phyloP scores from a whole-genome alignment of 441 rosid genomes.

The Arabidopsis lyrata region DNA sequence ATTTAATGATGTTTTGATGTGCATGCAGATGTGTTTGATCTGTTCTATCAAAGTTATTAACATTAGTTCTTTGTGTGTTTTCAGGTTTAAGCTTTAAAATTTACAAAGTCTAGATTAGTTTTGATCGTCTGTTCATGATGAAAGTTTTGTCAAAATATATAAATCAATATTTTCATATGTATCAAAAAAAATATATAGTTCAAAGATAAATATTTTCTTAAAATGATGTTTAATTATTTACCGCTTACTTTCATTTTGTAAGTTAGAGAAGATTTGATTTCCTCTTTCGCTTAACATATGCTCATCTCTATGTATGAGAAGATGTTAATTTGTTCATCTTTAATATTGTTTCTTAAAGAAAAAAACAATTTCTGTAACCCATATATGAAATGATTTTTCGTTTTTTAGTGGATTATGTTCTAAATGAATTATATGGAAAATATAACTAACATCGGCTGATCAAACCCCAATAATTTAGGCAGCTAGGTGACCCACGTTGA shows the following conservation, averaged over 20 bases:
- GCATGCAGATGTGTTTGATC: not conserved
- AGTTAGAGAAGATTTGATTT: too few species aligned
- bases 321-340: not conserved
- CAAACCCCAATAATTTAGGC: conserved; percentile 45
- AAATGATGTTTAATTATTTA: too few species aligned
- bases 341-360: not conserved
- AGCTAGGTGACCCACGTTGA: conserved; percentile 42
- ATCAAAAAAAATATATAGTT: too few species aligned
- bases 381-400: not conserved
- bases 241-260: too few species aligned
- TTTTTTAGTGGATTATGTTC: not conserved
- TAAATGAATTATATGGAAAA: not conserved
- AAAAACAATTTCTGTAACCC: not conserved
- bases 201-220: too few species aligned
- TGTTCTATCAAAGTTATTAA: not conserved
- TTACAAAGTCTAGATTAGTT: too few species aligned
- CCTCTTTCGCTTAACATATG: not conserved
- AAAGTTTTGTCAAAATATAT: too few species aligned
- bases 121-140: too few species aligned
- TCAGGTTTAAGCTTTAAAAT: not conserved
- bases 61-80: not conserved
- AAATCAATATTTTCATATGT: too few species aligned
- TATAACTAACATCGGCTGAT: conserved; percentile 13
- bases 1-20: not conserved
- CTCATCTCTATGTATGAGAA: not conserved